Evolutionary conservation across 1,284 basidiomycete genomes (phyloP).

Genomic region (Apiotrichum laibachii): DNA sequence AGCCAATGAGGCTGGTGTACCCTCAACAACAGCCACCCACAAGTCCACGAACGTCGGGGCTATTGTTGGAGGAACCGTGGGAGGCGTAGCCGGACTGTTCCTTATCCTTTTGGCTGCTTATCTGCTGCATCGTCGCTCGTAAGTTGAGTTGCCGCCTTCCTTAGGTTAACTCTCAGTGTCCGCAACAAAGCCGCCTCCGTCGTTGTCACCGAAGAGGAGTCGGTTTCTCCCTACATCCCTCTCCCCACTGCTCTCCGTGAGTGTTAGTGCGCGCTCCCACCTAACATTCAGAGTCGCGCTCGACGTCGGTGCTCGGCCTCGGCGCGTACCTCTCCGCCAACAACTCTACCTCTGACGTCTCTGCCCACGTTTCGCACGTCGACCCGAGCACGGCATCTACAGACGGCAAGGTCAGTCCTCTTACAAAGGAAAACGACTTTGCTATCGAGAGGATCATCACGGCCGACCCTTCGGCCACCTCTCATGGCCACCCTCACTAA

Average conservation of each 20-base stretch:
- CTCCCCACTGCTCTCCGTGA: not conserved
- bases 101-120: not conserved
- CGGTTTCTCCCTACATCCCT: not conserved
- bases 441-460: too few species aligned
- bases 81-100: not conserved
- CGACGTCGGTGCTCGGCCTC: slow-evolving; percentile 1
- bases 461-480: too few species aligned
- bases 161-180: not conserved
- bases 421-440: too few species aligned
- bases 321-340: not conserved
- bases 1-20: not conserved
- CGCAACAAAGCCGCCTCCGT: not conserved
- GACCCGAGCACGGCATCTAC: too few species aligned
- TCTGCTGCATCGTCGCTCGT: not conserved
- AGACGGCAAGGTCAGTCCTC: too few species aligned
- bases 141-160: not conserved
- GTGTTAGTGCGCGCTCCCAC: not conserved
- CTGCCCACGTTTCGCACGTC: not conserved
- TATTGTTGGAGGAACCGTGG: not conserved
- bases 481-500: too few species aligned
- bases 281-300: not conserved
- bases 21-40: not conserved
- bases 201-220: not conserved
- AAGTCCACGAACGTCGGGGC: not conserved
- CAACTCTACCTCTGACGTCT: not conserved